A percentile compares a stretch with the other conserved stretches of the same genome.
These are phyloP conservation scores for Silene conica DNA, from an alignment of 148 eudicot species.

Conservation along the genomic window DNA sequence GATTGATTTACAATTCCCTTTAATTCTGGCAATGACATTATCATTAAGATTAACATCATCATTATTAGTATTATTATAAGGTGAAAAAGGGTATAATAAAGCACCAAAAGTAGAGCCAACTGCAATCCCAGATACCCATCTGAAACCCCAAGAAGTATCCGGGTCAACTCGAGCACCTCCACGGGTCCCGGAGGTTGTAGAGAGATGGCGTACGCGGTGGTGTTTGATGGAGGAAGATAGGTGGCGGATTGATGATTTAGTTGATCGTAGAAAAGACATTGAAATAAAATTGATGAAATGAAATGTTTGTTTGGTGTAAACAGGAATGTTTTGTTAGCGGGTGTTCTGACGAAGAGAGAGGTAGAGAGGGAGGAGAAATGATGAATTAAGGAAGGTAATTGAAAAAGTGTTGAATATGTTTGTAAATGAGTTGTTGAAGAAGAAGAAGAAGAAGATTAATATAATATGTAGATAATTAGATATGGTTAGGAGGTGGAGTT, in stretches of 20 bases:
- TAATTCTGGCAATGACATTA: background rate
- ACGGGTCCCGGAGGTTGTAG: background rate
- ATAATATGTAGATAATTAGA: too few species aligned
- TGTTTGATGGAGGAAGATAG: conserved; percentile 17
- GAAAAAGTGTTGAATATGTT: too few species aligned
- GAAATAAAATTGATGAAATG: background rate
- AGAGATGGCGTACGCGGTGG: conserved; percentile 23
- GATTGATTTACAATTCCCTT: conserved; percentile 16
- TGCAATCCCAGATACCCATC: conserved; percentile 43
- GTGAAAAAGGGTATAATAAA: conserved; percentile 21
- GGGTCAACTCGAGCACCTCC: background rate
- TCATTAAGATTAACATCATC: background rate
- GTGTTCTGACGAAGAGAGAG: too few species aligned
- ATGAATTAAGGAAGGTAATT: too few species aligned
- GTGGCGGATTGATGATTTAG: conserved; percentile 17
- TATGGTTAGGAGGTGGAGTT: background rate
- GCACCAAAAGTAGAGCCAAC: conserved; percentile 37
- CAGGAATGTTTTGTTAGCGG: too few species aligned
- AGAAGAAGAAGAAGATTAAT: background rate
- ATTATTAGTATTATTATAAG: conserved; percentile 4
- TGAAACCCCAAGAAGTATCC: conserved; percentile 23
- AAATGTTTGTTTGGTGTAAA: too few species aligned
- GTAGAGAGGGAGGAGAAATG: too few species aligned
- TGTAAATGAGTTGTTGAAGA: background rate
- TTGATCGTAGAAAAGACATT: conserved; percentile 24